Conservation (phyloP, 176 grass and related monocot species). For the Chrysopogon serrulatus region DNA sequence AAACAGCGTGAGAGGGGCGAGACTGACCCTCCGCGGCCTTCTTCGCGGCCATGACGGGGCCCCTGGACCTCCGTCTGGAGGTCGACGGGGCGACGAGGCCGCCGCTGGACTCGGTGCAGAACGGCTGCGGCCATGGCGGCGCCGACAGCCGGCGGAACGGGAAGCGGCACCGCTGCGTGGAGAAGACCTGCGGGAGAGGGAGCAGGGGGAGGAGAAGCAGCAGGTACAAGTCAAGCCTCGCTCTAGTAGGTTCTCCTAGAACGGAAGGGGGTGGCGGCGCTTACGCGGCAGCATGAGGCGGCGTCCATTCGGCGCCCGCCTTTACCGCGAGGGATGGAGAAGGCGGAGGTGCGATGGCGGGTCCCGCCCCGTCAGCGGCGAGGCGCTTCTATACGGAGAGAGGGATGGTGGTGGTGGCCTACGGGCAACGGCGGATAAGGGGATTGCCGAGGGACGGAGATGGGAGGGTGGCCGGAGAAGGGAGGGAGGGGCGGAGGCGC, state of each 20-base stretch:
- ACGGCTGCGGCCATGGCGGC: conserved; percentile 22
- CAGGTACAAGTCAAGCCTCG: background rate
- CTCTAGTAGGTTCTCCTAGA: background rate
- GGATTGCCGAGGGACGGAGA: conserved; percentile 13
- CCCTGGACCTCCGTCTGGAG: conserved; percentile 74
- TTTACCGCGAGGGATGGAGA: background rate
- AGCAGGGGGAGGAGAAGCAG: background rate
- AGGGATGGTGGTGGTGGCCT: background rate
- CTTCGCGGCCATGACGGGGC: conserved; percentile 90
- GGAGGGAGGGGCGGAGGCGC: background rate
- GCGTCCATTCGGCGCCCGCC: conserved; percentile 51
- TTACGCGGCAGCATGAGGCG: conserved; percentile 66
- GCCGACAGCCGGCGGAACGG: conserved; percentile 41
- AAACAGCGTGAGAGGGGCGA: background rate
- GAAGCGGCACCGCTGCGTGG: conserved; percentile 43
- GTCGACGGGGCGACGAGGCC: conserved; percentile 16
- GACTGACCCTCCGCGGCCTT: conserved; percentile 74
- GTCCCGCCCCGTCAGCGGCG: conserved; percentile 2
- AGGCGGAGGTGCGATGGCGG: background rate
- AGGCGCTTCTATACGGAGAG: conserved; percentile 15
- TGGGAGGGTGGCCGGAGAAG: background rate
- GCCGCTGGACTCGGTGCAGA: conserved; percentile 15
- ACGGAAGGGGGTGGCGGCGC: background rate
- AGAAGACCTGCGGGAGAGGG: conserved; percentile 32
- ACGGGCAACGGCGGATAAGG: conserved; percentile 52